Evolutionary conservation across 805 yeast genomes (phyloP), one percentile per base, ranked within the genome.

Genomic region (Candida yuanshanica): DNA sequence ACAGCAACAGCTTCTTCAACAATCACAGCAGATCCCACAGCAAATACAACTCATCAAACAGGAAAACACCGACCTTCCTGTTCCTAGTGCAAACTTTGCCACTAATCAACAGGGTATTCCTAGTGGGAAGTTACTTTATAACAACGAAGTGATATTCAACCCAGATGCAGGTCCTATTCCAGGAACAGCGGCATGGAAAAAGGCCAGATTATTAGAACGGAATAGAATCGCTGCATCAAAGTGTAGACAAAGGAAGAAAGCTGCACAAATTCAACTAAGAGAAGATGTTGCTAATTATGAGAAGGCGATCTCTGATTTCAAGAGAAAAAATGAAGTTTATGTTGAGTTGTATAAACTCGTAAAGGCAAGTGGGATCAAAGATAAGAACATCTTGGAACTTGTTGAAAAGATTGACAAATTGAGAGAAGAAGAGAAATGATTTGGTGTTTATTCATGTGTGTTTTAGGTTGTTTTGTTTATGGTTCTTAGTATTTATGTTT

Each of bases 101-200:
- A 45, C 46, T 4, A 44, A 50, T 42, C 38, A 45, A 12, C 38
- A 45, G 9, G 58, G 60, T 3, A 46, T 57, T 12, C 76, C 76
- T 23, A 68, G 67, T 45, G 73, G 69, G 45, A 73, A 64, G 47
- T 56, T 74, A 24, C 61, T 71, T 20, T 71, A 70, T 53, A 69
- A 72, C 54, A 69, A 73, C 48, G 75, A 72, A 49, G 66, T 70
- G 17, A 72, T 72, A 18, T 69, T 60, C 53, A 70, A 71, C 46
- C 75, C 77, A 5, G 66, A 72, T 43, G 67, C 69, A 42, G 78
- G 78, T 5, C 77, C 81, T 1, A 69, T 75, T 18, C 83, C 83
- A 1, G 85, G 85, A 2, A 79, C 84, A 1, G 74, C 82, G 0
- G 83, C 82, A 0, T 79, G 84, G 83, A 79, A 79, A 55, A 72